phyloP scores from a whole-genome alignment of 306 rosid species.

The Lagenaria siceraria region DNA sequence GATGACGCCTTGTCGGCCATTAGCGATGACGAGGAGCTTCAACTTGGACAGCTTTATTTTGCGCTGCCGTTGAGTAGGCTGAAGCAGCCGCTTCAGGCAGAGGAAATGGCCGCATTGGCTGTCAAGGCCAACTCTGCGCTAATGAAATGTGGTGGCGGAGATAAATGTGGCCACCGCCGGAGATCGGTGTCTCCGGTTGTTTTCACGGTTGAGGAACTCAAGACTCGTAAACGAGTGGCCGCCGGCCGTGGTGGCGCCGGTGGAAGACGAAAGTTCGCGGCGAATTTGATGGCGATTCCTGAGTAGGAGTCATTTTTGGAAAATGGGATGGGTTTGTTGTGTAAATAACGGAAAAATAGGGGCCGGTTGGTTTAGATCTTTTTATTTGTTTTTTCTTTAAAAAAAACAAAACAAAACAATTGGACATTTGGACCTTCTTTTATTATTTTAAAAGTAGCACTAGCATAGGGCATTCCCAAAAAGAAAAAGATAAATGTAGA shows the following conservation, averaged over 20 bases:
- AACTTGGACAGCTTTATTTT: constrained; percentile 74
- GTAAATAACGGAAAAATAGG: constrained; percentile 13
- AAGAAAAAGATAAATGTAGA: no score
- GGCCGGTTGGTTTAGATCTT: neutral
- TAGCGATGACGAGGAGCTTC: constrained; percentile 52
- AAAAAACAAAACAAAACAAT: neutral
- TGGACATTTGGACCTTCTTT: neutral
- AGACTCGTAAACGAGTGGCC: constrained; percentile 8
- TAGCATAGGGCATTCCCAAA: neutral
- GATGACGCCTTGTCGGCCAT: constrained; percentile 55
- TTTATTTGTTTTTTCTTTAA: neutral
- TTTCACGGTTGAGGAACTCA: constrained; percentile 23
- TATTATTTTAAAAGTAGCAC: neutral
- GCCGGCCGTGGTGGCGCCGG: constrained; percentile 8
- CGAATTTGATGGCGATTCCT: constrained; percentile 51
- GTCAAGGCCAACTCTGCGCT: constrained; percentile 90
- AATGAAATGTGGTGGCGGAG: constrained; percentile 28
- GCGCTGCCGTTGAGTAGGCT: constrained; percentile 61
- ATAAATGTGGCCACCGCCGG: constrained; percentile 21
- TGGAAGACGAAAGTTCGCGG: constrained; percentile 17
- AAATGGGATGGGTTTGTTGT: constrained; percentile 13
- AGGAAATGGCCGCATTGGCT: constrained; percentile 97
- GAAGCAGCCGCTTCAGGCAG: constrained; percentile 39
- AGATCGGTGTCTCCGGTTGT: constrained; percentile 20
- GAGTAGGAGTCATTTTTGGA: constrained; percentile 33